A percentile compares a stretch with the other conserved stretches of the same genome.
These are phyloP conservation scores for Annulohypoxylon nitens DNA, from an alignment of 495 filamentous ascomycete genomes.

Conservation along the genomic window DNA sequence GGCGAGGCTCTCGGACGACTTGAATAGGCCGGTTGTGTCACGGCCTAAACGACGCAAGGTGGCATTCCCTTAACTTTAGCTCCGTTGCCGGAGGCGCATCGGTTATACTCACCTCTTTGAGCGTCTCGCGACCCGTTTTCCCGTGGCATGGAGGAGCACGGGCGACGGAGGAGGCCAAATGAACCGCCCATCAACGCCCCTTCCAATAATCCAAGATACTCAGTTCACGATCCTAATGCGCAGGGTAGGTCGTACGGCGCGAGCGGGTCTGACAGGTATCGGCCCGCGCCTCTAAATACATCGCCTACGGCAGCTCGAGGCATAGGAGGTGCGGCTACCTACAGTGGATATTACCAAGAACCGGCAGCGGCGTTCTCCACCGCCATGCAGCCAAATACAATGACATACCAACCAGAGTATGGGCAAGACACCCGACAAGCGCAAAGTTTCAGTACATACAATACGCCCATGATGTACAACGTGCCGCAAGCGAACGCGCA, in stretches of 20 bases:
- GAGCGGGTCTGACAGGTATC: slow-evolving; percentile 62
- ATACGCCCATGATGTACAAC: slow-evolving; percentile 80
- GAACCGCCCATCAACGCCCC: slow-evolving; percentile 65
- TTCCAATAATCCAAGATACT: slow-evolving; percentile 61
- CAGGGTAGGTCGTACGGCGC: slow-evolving; percentile 58
- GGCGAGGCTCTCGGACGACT: slow-evolving; percentile 36
- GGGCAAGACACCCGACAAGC: slow-evolving; percentile 64
- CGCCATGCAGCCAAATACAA: slow-evolving; percentile 60
- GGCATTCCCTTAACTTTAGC: slow-evolving; percentile 70
- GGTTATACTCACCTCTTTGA: slow-evolving; percentile 60
- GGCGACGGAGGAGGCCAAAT: slow-evolving; percentile 76
- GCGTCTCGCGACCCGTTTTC: slow-evolving; percentile 58
- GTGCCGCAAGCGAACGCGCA: slow-evolving; percentile 76
- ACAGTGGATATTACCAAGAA: slow-evolving; percentile 70
- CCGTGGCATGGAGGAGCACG: slow-evolving; percentile 79
- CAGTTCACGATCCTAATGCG: slow-evolving; percentile 57
- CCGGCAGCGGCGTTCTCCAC: slow-evolving; percentile 63
- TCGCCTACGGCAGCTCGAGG: slow-evolving; percentile 57
- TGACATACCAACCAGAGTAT: slow-evolving; percentile 69
- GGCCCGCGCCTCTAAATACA: slow-evolving; percentile 59
- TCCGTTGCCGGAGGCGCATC: slow-evolving; percentile 71
- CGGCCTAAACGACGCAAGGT: slow-evolving; percentile 62
- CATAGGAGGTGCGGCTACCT: slow-evolving; percentile 62
- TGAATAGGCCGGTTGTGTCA: slow-evolving; percentile 47
- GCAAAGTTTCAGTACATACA: slow-evolving; percentile 64